Evolutionary conservation across 1,284 basidiomycete species (phyloP).

Genomic region (Trametes sp.): DNA sequence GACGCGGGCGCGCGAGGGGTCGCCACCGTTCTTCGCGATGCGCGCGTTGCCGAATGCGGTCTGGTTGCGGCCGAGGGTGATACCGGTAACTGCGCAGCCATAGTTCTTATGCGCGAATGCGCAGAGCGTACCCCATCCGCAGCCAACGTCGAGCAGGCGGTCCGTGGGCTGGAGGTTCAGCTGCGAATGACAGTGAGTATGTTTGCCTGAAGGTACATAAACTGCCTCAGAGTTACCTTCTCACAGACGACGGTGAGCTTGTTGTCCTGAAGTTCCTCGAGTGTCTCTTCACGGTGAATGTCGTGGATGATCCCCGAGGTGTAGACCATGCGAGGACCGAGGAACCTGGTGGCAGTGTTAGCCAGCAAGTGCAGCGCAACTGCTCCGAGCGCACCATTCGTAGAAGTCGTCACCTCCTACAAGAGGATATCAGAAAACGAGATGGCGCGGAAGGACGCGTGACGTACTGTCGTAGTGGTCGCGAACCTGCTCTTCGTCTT

Average conservation of each 20-base stretch:
- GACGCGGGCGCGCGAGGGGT: conserved; percentile 84
- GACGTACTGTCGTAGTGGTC: conserved; percentile 93
- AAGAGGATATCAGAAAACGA: conserved; percentile 30
- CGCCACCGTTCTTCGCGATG: conserved; percentile 75
- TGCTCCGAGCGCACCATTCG: no score
- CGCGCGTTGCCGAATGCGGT: conserved; percentile 92
- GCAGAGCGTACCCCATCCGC: conserved; percentile 97
- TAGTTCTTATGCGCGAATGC: conserved; percentile 98
- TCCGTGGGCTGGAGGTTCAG: conserved; percentile 85
- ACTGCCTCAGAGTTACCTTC: conserved; percentile 62
- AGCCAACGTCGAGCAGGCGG: conserved; percentile 91
- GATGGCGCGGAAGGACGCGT: conserved; percentile 27
- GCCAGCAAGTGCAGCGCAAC: no score
- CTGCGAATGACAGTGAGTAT: conserved; percentile 28
- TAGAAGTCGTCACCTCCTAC: conserved; percentile 92
- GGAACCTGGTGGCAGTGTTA: no score
- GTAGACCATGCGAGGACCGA: conserved; percentile 97
- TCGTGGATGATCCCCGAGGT: conserved; percentile 91
- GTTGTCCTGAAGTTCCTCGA: conserved; percentile 99
- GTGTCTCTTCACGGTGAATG: conserved; percentile 79
- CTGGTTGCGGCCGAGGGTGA: conserved; percentile 93
- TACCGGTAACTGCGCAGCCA: conserved; percentile 93
- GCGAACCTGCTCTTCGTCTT: conserved; percentile 96
- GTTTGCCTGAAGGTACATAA: neutral
- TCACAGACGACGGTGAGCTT: conserved; percentile 95